Base-by-base conservation (phyloP, 805 yeast genomes). In the Sugiyamaella floridensis region DNA sequence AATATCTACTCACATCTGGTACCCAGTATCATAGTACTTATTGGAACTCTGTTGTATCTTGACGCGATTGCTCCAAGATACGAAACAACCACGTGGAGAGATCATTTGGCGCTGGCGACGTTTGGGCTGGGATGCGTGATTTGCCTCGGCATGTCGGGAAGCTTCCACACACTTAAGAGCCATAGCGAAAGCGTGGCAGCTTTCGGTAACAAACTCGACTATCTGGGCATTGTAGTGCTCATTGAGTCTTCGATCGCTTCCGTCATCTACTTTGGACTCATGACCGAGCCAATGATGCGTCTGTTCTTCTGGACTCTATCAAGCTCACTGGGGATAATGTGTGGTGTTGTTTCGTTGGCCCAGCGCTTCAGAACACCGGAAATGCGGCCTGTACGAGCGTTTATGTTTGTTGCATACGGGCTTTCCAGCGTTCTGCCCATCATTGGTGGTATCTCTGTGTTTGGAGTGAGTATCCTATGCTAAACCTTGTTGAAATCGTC, bases 381-480 rank as follows among this genome's bases (percentile, higher is more conserved):
- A 29, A 89, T 87, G 82, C 76, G 96, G 40, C 82, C 90, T 1
- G 78, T 79, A 52, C 72, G 97, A 50, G 92, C 97, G 0, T 57
- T 76, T 0, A 80, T 89, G 80, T 89, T 89, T 68, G 83, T 89
- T 8, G 60, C 77, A 1, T 89, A 90, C 69, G 97, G 97, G 0
- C 71, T 88, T 18, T 80, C 89, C 0, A 92, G 93, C 0, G 73
- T 79, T 0, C 67, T 88, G 4, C 97, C 97, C 0, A 75, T 89
- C 1, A 49, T 79, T 0, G 72, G 71, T 11, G 89, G 90, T 0
- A 55, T 76, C 2, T 52, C 57, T 14, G 50, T 62, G 10, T 80
- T 72, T 59, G 95, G 93, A 0, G 29, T 15, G 22, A n/a, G 22
- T 28, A 4, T 10, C 12, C 4, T 34, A 11, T 7, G 12, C 32